Evolutionary conservation across 495 filamentous ascomycete genomes (phyloP).

Genomic region (Thozetella sp.): DNA sequence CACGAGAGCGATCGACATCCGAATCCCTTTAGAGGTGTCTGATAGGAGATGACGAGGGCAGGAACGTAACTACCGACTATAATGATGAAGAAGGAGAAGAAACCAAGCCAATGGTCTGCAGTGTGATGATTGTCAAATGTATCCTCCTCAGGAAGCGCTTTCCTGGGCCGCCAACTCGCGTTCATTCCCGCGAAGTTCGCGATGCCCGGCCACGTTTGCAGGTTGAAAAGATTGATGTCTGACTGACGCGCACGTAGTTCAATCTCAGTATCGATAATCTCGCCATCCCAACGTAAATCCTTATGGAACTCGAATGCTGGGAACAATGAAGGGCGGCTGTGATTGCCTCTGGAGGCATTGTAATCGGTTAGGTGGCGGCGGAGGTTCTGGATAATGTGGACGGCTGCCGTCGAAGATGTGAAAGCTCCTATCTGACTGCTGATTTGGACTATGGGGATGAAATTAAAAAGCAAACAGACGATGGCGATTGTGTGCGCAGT

Average conservation of each 20-base stretch:
- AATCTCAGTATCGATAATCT: no score
- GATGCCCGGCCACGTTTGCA: no score
- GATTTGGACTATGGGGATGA: constrained; percentile 17
- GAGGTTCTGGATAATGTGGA: constrained; percentile 15
- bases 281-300: not conserved
- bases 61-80: constrained; percentile 4
- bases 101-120: not conserved
- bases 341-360: not conserved
- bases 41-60: constrained; percentile 9
- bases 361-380: constrained; percentile 6
- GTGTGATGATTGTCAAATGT: constrained; percentile 9
- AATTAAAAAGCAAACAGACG: constrained; percentile 14
- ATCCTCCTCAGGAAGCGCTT: not conserved
- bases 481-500: constrained; percentile 21
- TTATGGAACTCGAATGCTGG: constrained; percentile 2
- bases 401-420: constrained; percentile 13
- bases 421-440: constrained; percentile 17
- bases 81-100: constrained; percentile 6
- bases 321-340: no score
- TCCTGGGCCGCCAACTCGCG: no score
- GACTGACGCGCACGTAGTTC: no score
- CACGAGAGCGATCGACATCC: constrained; percentile 10
- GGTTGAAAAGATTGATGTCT: no score
- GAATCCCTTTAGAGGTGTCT: constrained; percentile 9
- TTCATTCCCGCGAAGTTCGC: no score